Base-by-base conservation (phyloP, 1,284 basidiomycete genomes). In the Pseudozyma tsukubaensis region DNA sequence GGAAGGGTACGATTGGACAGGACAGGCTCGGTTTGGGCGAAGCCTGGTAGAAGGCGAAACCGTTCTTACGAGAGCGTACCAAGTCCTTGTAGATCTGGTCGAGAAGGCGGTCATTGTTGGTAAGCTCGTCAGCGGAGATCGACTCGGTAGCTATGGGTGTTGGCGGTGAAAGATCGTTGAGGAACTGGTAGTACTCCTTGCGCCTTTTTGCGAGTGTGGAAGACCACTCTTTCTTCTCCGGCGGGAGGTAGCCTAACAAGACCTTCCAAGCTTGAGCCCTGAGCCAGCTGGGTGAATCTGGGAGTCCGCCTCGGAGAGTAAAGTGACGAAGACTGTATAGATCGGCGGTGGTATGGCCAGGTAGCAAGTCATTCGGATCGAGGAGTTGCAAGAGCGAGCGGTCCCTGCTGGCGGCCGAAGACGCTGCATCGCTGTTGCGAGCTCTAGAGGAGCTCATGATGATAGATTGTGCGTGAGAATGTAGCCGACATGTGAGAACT, bases 51-150 rank as follows among this genome's bases (percentile, higher is more conserved):
- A 82, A 82, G 16, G 74, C 70, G 40, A 82, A 81, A n/a, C 71
- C 73, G 29, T 82, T 79, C 59, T 77, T 77, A 14, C 78, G 61
- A 6, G 79, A 76, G 32, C 80, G 67, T 0, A 62, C 54, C 16
- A 84, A 66, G 34, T 82, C 80, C 47, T 78, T 76, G 63, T 81
- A 82, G 47, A 84, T 78, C 59, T 83, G 81, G 44, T 78, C 74
- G 19, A 84, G 68, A 7, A 81, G 64, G 1, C 60, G 57, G 37
- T 83, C 82, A 19, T 73, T 61, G 45, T 59, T 55, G 35, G 72
- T 65, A 35, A 68, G 51, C 43, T 59, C 34, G 21, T 12, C 51
- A 5, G 55, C 2, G n/a, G 59, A 35, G 16, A 61, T 13, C 0
- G 50, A 34, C 12, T 40, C n/a, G 12, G 21, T 24, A 12, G 49